Base-by-base conservation (phyloP, 352 stramenopile species). In the Peronospora farinosa region DNA sequence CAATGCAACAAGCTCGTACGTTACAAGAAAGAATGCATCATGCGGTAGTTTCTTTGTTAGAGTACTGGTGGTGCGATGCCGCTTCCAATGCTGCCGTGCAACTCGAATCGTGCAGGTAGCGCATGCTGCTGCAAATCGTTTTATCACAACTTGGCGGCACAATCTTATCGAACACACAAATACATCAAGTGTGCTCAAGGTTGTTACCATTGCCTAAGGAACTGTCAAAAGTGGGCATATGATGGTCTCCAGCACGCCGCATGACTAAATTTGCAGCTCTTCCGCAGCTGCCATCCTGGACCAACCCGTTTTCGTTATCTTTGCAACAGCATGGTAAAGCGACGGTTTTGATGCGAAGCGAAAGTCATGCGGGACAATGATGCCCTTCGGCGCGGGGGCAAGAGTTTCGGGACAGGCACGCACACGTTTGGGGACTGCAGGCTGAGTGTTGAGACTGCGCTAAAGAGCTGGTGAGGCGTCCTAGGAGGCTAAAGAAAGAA, bases 221-320 rank as follows among this genome's bases (percentile, higher is more conserved):
- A 21, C 44, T 91, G 36, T 66, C 76, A 28, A n/a, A n/a, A n/a
- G n/a, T 5, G 95, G 92, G 23, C 98, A 98, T 60, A 77, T 86
- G 0, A 68, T 96, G 37, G 84, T 97, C 12, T 95, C 86, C 47
- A 78, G 71, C 56, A 97, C 93, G 19, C 58, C 87, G 93, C 41
- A 98, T 97, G 62, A 82, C 80, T n/a, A n/a, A 96, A 42, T 83
- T 98, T 35, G 78, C 81, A 33, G 66, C 73, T n/a, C 83, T 96
- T 42, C 69, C 69, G 28, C 55, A 75, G 8, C 54, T 98, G 28
- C 74, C 75, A 21, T 96, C 54, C 72, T 98, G n/a, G 95, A 98
- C 56, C 78, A 93, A 15, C 94, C 95, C 1, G 84, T 98, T 33
- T 97, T 98, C 54, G 88, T 94, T 0, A 69, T 89, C 0, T 71